Percentiles rank a stretch among this genome's conserved stretches.
These are phyloP conservation scores for Bipolaris oryzae DNA, from an alignment of 2,329 filamentous ascomycete species.

Conservation along the genomic window DNA sequence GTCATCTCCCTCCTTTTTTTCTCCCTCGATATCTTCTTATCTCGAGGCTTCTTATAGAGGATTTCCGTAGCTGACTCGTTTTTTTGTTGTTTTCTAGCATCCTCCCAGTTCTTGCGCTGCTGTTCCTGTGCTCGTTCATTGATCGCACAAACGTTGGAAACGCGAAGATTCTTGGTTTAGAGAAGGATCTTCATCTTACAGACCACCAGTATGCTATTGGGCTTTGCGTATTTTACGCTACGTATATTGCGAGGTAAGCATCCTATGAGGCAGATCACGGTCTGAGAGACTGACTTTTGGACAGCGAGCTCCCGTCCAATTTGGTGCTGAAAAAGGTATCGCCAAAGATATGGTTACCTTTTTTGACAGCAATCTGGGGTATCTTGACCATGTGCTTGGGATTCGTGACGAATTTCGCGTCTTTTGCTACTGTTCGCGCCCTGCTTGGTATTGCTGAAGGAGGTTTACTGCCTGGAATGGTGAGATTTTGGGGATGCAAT, in stretches of 20 bases:
- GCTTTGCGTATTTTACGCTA: slow-evolving; percentile 68
- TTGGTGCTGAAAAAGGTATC: slow-evolving; percentile 67
- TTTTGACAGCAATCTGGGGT: slow-evolving; percentile 64
- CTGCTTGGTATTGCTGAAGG: slow-evolving; percentile 69
- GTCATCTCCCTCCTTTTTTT: background rate
- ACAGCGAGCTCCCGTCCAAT: slow-evolving; percentile 68
- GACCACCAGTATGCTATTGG: slow-evolving; percentile 69
- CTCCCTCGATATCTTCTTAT: no score
- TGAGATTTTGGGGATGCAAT: slow-evolving; percentile 34
- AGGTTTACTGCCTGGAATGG: slow-evolving; percentile 70
- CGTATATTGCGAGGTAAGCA: slow-evolving; percentile 64
- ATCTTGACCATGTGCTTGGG: slow-evolving; percentile 63
- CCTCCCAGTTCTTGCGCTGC: slow-evolving; percentile 65
- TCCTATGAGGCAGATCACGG: background rate
- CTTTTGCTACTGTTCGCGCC: slow-evolving; percentile 67
- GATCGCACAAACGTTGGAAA: slow-evolving; percentile 78
- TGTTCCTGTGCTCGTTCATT: slow-evolving; percentile 69
- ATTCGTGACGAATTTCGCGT: slow-evolving; percentile 59
- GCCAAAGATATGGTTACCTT: slow-evolving; percentile 65
- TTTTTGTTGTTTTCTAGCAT: slow-evolving; percentile 53
- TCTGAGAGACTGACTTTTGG: background rate
- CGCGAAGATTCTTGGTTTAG: slow-evolving; percentile 68
- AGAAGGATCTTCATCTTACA: slow-evolving; percentile 60
- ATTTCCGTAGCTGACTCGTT: background rate
- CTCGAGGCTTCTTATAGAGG: background rate